Conservation (phyloP, 352 stramenopile genomes). For the Pythium aquatile region DNA sequence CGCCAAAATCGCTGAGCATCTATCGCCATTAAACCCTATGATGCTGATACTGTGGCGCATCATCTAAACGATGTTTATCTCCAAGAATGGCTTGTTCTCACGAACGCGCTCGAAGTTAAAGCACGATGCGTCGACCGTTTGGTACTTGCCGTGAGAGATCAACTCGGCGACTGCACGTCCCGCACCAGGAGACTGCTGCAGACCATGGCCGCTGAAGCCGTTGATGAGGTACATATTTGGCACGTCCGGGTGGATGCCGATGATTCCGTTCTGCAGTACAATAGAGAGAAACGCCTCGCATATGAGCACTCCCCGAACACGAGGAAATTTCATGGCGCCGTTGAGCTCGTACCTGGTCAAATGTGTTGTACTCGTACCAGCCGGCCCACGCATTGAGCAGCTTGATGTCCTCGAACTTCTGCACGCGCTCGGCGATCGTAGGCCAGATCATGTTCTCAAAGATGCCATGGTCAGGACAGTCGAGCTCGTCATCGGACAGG, state of each 20-base stretch:
- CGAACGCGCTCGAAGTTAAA: conserved; percentile 75
- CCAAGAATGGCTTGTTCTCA: conserved; percentile 66
- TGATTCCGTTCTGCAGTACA: conserved; percentile 69
- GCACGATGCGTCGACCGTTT: conserved; percentile 69
- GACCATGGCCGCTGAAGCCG: conserved; percentile 79
- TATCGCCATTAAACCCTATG: conserved; percentile 46
- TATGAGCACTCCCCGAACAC: background rate
- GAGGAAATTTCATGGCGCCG: background rate
- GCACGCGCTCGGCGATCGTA: conserved; percentile 71
- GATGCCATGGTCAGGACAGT: conserved; percentile 61
- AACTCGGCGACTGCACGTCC: conserved; percentile 77
- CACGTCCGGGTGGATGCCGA: conserved; percentile 72
- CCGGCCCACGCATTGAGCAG: conserved; percentile 73
- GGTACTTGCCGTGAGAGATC: conserved; percentile 64
- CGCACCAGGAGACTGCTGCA: conserved; percentile 78
- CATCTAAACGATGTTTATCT: conserved; percentile 71
- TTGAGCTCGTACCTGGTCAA: conserved; percentile 54
- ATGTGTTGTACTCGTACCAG: conserved; percentile 89
- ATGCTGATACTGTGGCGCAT: background rate
- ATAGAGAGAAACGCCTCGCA: background rate
- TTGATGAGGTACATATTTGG: conserved; percentile 84
- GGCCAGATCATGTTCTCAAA: conserved; percentile 84
- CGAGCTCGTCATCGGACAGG: conserved; percentile 57
- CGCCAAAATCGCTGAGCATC: conserved; percentile 56
- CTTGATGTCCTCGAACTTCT: conserved; percentile 80